Base-by-base conservation (phyloP, 1,284 basidiomycete species). In the Pseudozyma hubeiensis region DNA sequence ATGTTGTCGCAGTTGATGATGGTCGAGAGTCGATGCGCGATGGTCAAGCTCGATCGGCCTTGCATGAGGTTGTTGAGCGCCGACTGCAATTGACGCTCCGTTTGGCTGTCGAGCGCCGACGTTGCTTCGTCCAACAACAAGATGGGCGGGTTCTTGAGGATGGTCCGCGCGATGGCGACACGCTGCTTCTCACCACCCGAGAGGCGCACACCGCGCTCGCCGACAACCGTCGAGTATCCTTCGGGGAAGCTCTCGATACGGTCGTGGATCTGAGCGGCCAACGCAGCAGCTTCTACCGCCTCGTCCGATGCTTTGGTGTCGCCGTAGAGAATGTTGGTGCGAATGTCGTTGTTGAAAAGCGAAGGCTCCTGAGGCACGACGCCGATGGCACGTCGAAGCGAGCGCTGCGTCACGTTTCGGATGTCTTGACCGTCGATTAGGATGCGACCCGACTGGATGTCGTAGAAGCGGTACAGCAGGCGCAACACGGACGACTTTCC, bases 391-490 rank as follows among this genome's bases (percentile, higher is more conserved):
- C 89, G 89, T 45, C 93, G 88, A 46, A 96, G 86, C 62, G 90
- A 91, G 39, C 75, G 62, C 81, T 94, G 92, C 0, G 93, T 94
- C 13, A 96, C 88, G 72, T 93, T 90, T 37, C 91, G 88, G 61
- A 97, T 91, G 78, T 96, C 92, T 79, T 91, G 88, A 1, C 92
- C 92, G 79, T 96, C 93, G 68, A 95, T 90, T 52, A 81, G 54
- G 53, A 86, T 85, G n/a, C 70, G 64, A 5, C 83, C 82, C 60
- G 71, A 60, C 37, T 76, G 78, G 76, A 93, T 87, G 80, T 96
- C 94, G 84, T 96, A 95, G 86, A 97, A 94, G 47, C 93, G 89
- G 84, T 93, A 96, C 14, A 97, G 87, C 48, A 94, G 87, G 16
- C 92, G 90, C 57, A 93, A 85, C 56, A 94, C 89, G 0, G 93